Base-by-base conservation (phyloP, 257 asterid species). In the Coffea eugenioides region DNA sequence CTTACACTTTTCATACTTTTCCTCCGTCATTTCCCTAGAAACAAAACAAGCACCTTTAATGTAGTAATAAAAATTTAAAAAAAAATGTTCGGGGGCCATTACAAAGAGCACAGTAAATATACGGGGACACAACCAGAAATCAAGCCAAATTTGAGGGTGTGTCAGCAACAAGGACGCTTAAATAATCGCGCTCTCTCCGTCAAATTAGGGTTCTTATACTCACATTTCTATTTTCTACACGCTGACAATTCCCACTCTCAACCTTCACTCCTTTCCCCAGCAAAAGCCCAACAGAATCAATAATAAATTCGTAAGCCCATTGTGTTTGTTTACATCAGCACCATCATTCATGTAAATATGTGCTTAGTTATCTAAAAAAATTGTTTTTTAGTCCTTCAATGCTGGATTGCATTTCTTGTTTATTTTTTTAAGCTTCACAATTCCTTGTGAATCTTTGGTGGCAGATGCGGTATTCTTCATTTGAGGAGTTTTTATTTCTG, bases 191-290 rank as follows among this genome's bases (percentile, higher is more conserved):
- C 87, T 77, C 84, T 84, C 88, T 69, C 94, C 91, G 89, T 81
- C 87, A 87, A 87, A 85, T 89, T 91, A 93, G 97, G 97, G 97
- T 90, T 91, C 90, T 86, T 76, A 76, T 76, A 34, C 7, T 39
- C 72, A 34, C 72, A 68, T 62, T 52, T 62, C 59, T 23, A 34
- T 71, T 62, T 52, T 62, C 59, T 23, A 34, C 79, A 15, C 45
- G 59, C 71, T 41, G 79, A 41, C 71, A n/a, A 27, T 88, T 74
- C 78, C 75, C 82, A 27, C 80, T 67, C 84, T 79, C 80, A 72
- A 73, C 25, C 67, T 72, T 84, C 85, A 83, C 84, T 84, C 84
- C 34, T 80, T 84, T 80, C 75, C 88, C 88, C 36, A 80, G 3
- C 31, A 21, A 3, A 54, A 61, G 16, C 61, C 79, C 61, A 14